Base-by-base conservation (phyloP, 192 early-diverging fungal species). In the Powellomyces hirtus region DNA sequence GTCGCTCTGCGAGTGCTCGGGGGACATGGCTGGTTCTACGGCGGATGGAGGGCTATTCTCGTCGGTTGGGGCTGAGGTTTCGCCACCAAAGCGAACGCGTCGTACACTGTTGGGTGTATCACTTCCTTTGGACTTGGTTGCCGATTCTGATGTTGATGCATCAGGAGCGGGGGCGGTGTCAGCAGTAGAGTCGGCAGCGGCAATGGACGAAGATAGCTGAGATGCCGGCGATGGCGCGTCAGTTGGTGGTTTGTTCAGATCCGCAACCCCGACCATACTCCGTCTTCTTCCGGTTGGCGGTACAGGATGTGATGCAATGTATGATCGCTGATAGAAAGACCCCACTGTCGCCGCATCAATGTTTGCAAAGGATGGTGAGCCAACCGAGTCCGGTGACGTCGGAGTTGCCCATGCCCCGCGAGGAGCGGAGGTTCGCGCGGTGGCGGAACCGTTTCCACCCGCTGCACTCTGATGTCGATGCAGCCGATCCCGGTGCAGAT, bases 401-500 rank as follows among this genome's bases (percentile, higher is more conserved):
- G n/a, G n/a, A n/a, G n/a, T n/a, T n/a, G n/a, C n/a, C n/a, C n/a
- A n/a, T n/a, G n/a, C n/a, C n/a, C n/a, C n/a, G n/a, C n/a, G 0
- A 46, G 18, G 44, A 46, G 1, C 0, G 18, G 22, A 46, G 1
- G 56, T 31, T 20, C n/a, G 22, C 0, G 27, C 56, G 56, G 22
- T 16, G 24, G 18, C 53, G 40, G 40, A 8, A 8, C 40, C 14
- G 26, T 3, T 14, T 5, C 46, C 46, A 16, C 26, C 46, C 46
- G 46, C 16, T 5, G 46, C n/a, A 14, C 46, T 49, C 56, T 58
- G 29, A 36, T 60, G 35, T 40, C 35, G 16, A 36, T 36, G 13
- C 36, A 60, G 37, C 37, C 59, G 31, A 2, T 67, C 65, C 2
- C 24, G 14, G 40, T 67, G 65, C 36, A 67, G 53, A 26, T 67